Percentiles rank a stretch among this genome's conserved stretches.
Evolutionary conservation across 179 eudicot genomes (phyloP).

Genomic region (Spergularia azorica): DNA sequence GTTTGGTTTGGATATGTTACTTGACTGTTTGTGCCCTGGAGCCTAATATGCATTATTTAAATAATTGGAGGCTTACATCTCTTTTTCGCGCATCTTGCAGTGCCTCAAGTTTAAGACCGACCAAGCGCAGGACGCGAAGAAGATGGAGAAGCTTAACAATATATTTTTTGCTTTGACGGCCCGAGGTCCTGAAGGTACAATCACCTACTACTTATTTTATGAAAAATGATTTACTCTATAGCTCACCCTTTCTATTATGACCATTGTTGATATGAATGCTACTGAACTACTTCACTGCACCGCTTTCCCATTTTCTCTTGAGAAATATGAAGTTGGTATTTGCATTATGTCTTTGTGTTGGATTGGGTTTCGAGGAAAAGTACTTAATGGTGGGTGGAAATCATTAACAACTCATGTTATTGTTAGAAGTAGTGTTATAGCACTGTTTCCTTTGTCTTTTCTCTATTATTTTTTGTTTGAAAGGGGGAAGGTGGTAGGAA

Average conservation of each 20-base stretch:
- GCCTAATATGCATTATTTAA: background rate
- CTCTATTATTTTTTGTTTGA: too few relatives aligned
- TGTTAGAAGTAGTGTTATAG: too few relatives aligned
- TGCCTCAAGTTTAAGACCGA: slow-evolving; percentile 96
- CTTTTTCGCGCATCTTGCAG: slow-evolving; percentile 33
- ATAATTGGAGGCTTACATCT: slow-evolving; percentile 10
- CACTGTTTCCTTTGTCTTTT: too few relatives aligned
- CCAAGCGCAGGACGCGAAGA: slow-evolving; percentile 96
- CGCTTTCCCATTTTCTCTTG: too few relatives aligned
- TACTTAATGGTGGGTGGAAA: too few relatives aligned
- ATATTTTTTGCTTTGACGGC: slow-evolving; percentile 91
- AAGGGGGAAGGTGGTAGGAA: too few relatives aligned
- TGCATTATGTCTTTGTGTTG: too few relatives aligned
- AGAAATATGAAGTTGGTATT: too few relatives aligned
- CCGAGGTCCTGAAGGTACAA: slow-evolving; percentile 89
- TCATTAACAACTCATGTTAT: too few relatives aligned
- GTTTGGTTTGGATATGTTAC: background rate
- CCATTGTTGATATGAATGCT: background rate
- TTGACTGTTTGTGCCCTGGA: background rate
- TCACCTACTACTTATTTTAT: background rate
- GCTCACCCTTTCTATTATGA: background rate
- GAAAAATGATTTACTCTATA: background rate
- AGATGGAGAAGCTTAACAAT: slow-evolving; percentile 97
- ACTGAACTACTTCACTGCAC: background rate
- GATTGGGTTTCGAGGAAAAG: too few relatives aligned